Percentiles rank a stretch among this genome's conserved stretches.
These are phyloP conservation scores for Phytophthora agathidicida DNA, from an alignment of 352 stramenopile species.

Conservation along the genomic window DNA sequence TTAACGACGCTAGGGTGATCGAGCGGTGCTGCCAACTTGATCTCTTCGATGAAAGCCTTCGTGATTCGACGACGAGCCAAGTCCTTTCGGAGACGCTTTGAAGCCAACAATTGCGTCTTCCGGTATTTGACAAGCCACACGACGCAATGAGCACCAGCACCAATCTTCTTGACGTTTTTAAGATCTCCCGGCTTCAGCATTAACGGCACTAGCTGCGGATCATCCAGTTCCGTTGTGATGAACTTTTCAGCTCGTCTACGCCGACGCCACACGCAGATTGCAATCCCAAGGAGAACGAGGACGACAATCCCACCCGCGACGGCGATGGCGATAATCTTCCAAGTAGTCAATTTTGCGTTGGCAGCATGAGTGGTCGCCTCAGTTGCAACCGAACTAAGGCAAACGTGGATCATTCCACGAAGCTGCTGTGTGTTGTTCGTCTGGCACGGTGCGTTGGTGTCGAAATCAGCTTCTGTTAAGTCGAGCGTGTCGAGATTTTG, in stretches of 20 bases:
- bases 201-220: conserved; percentile 39
- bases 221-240: conserved; percentile 40
- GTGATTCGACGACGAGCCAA: conserved; percentile 37
- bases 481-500: conserved; percentile 41
- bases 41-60: conserved; percentile 53
- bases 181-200: conserved; percentile 51
- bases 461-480: conserved; percentile 23
- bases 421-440: conserved; percentile 37
- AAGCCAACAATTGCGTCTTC: conserved; percentile 37
- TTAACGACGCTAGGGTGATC: conserved; percentile 55
- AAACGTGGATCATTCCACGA: conserved; percentile 34
- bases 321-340: conserved; percentile 16
- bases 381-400: conserved; percentile 19
- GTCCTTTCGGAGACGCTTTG: conserved; percentile 49
- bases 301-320: conserved; percentile 6
- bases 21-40: conserved; percentile 53
- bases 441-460: conserved; percentile 30
- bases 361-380: conserved; percentile 3
- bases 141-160: conserved; percentile 29
- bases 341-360: neutral
- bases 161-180: conserved; percentile 46
- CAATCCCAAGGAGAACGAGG: conserved; percentile 10
- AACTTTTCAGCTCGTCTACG: conserved; percentile 23
- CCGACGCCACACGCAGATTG: conserved; percentile 18
- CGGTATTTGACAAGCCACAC: conserved; percentile 53